Percentiles rank a stretch among this genome's conserved stretches.
phyloP scores from a whole-genome alignment of 768 basidiomycete genomes.

The Butyriboletus loyo region DNA sequence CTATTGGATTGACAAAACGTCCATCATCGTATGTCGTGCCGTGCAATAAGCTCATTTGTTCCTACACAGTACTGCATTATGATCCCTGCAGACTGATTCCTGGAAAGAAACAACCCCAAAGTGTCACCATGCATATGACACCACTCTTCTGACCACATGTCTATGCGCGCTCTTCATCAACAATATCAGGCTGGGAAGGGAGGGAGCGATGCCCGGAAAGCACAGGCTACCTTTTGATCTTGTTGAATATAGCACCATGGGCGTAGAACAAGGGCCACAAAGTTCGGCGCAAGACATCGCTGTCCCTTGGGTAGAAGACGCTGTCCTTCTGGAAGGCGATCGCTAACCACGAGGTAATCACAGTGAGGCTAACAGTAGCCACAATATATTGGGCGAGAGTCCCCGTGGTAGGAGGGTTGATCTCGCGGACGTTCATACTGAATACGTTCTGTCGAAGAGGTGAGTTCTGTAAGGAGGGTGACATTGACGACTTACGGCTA shows the following conservation, averaged over 20 bases:
- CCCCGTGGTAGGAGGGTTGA: constrained; percentile 21
- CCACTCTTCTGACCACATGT: not conserved
- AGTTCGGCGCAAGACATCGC: constrained; percentile 8
- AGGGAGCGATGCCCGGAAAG: not conserved
- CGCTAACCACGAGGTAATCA: constrained; percentile 51
- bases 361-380: constrained; percentile 43
- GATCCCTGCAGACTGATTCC: too few species aligned
- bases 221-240: not conserved
- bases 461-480: constrained; percentile 3
- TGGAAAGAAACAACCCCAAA: not conserved
- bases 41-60: too few species aligned
- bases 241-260: constrained; percentile 1
- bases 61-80: too few species aligned
- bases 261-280: constrained; percentile 23
- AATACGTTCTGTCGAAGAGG: constrained; percentile 28
- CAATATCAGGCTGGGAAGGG: not conserved
- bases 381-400: constrained; percentile 40
- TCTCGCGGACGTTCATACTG: constrained; percentile 29
- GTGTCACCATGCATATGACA: not conserved
- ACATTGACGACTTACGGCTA: constrained; percentile 21
- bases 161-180: not conserved
- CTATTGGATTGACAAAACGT: too few species aligned
- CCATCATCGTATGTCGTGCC: too few species aligned
- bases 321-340: constrained; percentile 44
- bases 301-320: constrained; percentile 6